Base-by-base conservation (phyloP, 139 green algal species). In the Chlorella sp. region DNA sequence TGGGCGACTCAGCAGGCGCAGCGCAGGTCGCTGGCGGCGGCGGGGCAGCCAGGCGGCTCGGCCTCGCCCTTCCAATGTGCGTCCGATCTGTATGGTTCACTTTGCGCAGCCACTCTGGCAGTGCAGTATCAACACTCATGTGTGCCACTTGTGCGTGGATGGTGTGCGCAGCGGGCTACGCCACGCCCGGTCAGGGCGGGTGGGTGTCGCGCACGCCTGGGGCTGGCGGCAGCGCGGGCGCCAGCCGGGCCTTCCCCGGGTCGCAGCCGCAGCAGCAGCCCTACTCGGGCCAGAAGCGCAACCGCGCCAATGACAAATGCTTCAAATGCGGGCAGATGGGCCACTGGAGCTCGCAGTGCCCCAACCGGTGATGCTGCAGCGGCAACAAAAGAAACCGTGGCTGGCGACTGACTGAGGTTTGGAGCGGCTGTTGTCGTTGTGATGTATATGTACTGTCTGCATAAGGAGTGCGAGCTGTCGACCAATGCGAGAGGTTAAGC, bases 291-390 rank as follows among this genome's bases (percentile, higher is more conserved):
- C 22, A 30, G 20, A 64, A 27, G 55, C 6, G 55, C 10, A 55
- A 10, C 33, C 66, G 74, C 1, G 67, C 17, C 0, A 67, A 32
- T 23, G 74, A 74, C 67, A 61, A 51, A 35, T 79, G 74, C 74
- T 79, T 65, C 74, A 70, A 70, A n/a, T 79, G 74, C 63, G 29
- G 36, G 0, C 66, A 74, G 55, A 29, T 36, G 55, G 73, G 73
- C 0, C 73, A 78, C 50, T 78, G 73, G 73, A 66, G 66, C 2
- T 69, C 49, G 10, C 35, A 34, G 1, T 78, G 73, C 34, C 73
- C 73, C 34, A 74, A 74, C 35, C 22, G n/a, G n/a, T n/a, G n/a
- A n/a, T n/a, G n/a, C n/a, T n/a, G n/a, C n/a, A n/a, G n/a, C n/a
- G n/a, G n/a, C n/a, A n/a, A n/a, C n/a, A n/a, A n/a, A n/a, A n/a